Evolutionary conservation across 1,139 yeast genomes (phyloP).

Genomic region (Blastobotrys buckinghamii): DNA sequence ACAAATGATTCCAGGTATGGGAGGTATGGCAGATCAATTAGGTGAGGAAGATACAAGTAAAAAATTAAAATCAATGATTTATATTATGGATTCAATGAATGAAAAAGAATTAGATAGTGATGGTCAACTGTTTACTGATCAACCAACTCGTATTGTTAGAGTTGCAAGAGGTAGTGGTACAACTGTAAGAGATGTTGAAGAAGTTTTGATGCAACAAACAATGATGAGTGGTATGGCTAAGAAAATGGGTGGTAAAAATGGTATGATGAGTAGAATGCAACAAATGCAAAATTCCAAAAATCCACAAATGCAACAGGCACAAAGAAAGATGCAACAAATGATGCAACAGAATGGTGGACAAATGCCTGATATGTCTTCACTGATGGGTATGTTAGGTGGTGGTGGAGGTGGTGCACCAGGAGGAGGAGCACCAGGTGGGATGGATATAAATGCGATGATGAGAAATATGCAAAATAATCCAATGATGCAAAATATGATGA

Average conservation of each 20-base stretch:
- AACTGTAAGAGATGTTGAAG: slow-evolving; percentile 86
- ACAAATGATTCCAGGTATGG: slow-evolving; percentile 87
- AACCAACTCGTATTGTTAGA: slow-evolving; percentile 81
- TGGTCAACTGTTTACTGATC: slow-evolving; percentile 70
- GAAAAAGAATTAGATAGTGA: slow-evolving; percentile 86
- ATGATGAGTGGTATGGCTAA: slow-evolving; percentile 95
- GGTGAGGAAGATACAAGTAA: slow-evolving; percentile 80
- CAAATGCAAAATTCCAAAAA: slow-evolving; percentile 32
- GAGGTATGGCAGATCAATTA: slow-evolving; percentile 75
- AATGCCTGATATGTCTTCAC: slow-evolving; percentile 32
- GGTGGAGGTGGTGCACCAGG: slow-evolving; percentile 26
- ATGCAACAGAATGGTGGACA: slow-evolving; percentile 33
- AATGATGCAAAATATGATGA: slow-evolving; percentile 72
- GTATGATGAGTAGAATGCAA: slow-evolving; percentile 37
- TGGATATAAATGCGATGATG: slow-evolving; percentile 44
- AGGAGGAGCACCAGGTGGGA: slow-evolving; percentile 18
- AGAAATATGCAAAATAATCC: slow-evolving; percentile 61
- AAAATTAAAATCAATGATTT: slow-evolving; percentile 82
- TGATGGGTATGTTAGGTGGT: slow-evolving; percentile 39
- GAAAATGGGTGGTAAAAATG: slow-evolving; percentile 51
- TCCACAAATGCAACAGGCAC: slow-evolving; percentile 35
- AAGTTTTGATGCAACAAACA: slow-evolving; percentile 84
- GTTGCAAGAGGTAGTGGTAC: slow-evolving; percentile 98
- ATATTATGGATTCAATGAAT: slow-evolving; percentile 95
- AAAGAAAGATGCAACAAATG: slow-evolving; percentile 34